Conservation (phyloP, 805 yeast genomes). For the Phaffomyces opuntiae region DNA sequence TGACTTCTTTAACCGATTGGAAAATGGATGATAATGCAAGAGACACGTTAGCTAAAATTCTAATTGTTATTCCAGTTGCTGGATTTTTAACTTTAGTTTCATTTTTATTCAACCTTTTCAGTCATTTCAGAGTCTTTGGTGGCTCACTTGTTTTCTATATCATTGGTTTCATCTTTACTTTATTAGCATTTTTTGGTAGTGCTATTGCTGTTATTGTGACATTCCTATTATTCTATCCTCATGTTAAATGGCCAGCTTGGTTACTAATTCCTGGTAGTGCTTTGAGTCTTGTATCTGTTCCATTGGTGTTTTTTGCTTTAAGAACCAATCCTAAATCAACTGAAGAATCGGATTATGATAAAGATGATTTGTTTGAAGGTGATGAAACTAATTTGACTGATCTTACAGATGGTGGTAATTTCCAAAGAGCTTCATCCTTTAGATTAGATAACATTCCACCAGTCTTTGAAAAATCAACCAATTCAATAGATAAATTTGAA, state of each 20-base stretch:
- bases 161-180: conserved; percentile 36
- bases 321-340: conserved; percentile 13
- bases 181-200: conserved; percentile 47
- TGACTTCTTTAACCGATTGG: conserved; percentile 38
- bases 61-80: conserved; percentile 60
- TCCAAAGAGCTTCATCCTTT: conserved; percentile 10
- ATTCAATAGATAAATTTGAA: conserved; percentile 11
- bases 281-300: conserved; percentile 42
- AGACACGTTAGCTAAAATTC: conserved; percentile 42
- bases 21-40: conserved; percentile 38
- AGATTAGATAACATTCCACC: conserved; percentile 10
- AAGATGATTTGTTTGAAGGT: conserved; percentile 3
- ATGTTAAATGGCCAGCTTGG: conserved; percentile 70
- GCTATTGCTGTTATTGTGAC: conserved; percentile 48
- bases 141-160: conserved; percentile 27
- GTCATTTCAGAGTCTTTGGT: conserved; percentile 25
- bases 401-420: conserved; percentile 18
- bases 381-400: conserved; percentile 17
- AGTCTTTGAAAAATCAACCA: conserved; percentile 1
- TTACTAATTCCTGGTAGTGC: conserved; percentile 60
- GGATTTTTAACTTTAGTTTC: conserved; percentile 52
- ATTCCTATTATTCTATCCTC: conserved; percentile 56
- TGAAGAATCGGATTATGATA: conserved; percentile 9
- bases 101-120: conserved; percentile 29
- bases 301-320: conserved; percentile 39